phyloP scores from a whole-genome alignment of 345 rosid genomes.

The Populus tremula region DNA sequence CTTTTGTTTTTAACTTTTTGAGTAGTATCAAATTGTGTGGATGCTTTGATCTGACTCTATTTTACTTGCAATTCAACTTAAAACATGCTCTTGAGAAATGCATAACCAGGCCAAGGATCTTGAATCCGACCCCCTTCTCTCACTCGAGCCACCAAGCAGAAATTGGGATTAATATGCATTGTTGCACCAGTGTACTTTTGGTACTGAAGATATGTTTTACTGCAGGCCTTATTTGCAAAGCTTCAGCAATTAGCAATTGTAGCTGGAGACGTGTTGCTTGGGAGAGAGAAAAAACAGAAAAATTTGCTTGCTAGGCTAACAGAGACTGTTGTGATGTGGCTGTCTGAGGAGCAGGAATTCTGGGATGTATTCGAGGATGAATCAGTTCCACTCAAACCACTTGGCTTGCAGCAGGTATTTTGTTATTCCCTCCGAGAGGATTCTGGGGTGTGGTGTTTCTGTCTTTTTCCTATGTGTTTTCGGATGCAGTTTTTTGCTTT shows the following conservation, averaged over 20 bases:
- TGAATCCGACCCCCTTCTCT: background rate
- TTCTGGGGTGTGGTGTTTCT: background rate
- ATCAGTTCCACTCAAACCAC: slow-evolving; percentile 64
- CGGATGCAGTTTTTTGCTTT: too few species aligned
- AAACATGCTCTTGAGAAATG: background rate
- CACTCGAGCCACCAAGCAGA: slow-evolving; percentile 1
- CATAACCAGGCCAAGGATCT: background rate
- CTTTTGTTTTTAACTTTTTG: background rate
- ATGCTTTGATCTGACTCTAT: background rate
- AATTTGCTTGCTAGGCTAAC: slow-evolving; percentile 88
- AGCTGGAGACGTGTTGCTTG: slow-evolving; percentile 89
- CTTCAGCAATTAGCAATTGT: slow-evolving; percentile 91
- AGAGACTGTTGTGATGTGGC: slow-evolving; percentile 93
- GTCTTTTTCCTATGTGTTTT: background rate
- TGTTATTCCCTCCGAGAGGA: slow-evolving; percentile 2
- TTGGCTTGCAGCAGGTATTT: slow-evolving; percentile 85
- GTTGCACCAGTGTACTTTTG: background rate
- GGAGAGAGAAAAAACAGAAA: slow-evolving; percentile 90
- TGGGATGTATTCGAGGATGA: slow-evolving; percentile 90
- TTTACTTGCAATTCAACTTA: background rate
- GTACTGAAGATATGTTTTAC: slow-evolving; percentile 8
- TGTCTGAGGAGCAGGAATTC: slow-evolving; percentile 88
- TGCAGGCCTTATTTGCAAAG: slow-evolving; percentile 91
- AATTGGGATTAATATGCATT: background rate
- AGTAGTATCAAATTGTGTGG: background rate